Evolutionary conservation across 2,329 filamentous ascomycete genomes (phyloP), one percentile per base, ranked within the genome.

Genomic region (Cryphonectria naterciae): DNA sequence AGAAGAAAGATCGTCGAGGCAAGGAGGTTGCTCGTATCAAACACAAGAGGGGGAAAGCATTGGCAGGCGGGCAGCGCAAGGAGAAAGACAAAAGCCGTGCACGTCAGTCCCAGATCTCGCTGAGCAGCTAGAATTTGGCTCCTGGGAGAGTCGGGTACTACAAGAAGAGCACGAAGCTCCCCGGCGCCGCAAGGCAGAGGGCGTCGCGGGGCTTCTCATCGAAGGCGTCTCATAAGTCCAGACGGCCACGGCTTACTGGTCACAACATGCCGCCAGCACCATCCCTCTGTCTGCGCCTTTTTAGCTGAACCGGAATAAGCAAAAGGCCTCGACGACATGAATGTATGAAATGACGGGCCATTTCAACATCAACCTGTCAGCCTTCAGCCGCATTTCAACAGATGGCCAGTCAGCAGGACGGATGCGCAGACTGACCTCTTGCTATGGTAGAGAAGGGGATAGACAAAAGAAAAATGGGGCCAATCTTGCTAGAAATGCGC

Each of bases 1-100:
- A 74, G 70, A 75, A 78, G 28, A 73, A 70, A 28, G 58, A 66
- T 11, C 68, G 73, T 32, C 75, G 62, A 70, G 65, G 43, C 72
- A 70, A 56, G 25, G 46, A 70, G 10, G 60, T 64, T n/a, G 39
- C 60, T 39, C 67, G 58, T 54, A 28, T 61, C 1, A 68, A 25
- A 5, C n/a, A 39, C 28, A 49, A 76, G 74, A 72, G 60, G 68
- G 74, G 73, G 65, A 74, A 75, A 69, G 17, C 72, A 10, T 58
- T 65, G 52, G 70, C 74, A 72, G 70, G 73, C 75, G n/a, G 8
- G 35, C 32, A 61, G 19, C 32, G 22, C 62, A 65, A 67, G 62
- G 64, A 52, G 28, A 58, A 67, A 22, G n/a, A 13, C 10, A 69
- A 56, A 37, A 22, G 13, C 35, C 32, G n/a, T 39, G 3, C 11